These are phyloP conservation scores for Beauveria sp. DNA, from an alignment of 2,329 filamentous ascomycete genomes.

Conservation along the genomic window DNA sequence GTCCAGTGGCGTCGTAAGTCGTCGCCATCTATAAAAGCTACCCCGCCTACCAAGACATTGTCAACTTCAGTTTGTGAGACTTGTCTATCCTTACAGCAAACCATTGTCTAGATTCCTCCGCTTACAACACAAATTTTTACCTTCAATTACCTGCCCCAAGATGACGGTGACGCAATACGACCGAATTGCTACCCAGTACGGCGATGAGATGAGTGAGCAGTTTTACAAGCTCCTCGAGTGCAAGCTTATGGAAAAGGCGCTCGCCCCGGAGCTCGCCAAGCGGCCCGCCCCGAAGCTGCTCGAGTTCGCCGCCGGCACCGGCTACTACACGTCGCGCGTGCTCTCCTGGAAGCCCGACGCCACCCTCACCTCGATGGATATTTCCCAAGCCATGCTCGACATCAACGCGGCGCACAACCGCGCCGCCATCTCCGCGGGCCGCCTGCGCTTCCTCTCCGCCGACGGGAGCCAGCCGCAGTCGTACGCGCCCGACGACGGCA, in stretches of 20 bases:
- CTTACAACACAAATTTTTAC: not conserved
- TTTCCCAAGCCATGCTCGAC: slow-evolving; percentile 2
- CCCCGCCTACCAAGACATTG: no score
- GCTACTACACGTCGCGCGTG: slow-evolving; percentile 6
- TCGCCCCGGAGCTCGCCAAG: not conserved
- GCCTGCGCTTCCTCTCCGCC: not conserved
- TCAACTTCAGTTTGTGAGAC: no score
- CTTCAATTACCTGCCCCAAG: not conserved
- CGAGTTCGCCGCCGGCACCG: slow-evolving; percentile 4
- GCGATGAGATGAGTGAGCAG: not conserved
- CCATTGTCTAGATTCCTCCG: no score
- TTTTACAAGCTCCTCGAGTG: slow-evolving; percentile 6
- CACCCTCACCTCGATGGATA: slow-evolving; percentile 1
- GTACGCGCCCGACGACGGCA: not conserved
- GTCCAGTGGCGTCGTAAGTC: no score
- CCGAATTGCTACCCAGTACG: not conserved
- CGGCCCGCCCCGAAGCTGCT: not conserved
- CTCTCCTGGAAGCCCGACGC: not conserved
- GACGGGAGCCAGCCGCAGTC: not conserved
- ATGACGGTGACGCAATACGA: slow-evolving; percentile 10
- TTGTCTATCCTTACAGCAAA: no score
- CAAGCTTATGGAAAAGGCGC: not conserved
- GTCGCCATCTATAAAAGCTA: no score
- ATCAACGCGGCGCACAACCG: not conserved
- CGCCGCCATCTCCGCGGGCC: not conserved